Evolutionary conservation across 169 alveolate species (phyloP).

Genomic region (Plasmodium fragile): DNA sequence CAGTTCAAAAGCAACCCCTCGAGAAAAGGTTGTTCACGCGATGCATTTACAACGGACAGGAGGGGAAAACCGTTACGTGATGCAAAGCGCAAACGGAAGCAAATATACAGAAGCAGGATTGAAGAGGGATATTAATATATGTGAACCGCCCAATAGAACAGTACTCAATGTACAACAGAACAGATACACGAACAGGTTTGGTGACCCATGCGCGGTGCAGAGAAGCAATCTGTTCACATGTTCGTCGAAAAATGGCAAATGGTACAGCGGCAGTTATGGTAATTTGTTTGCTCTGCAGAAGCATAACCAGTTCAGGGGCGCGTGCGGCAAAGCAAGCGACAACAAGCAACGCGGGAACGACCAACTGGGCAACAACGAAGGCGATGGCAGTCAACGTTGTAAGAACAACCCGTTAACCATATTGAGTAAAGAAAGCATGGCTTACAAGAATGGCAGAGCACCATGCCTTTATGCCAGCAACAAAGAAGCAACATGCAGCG

Average conservation of each 20-base stretch:
- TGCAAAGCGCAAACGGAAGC: neutral
- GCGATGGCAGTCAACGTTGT: neutral
- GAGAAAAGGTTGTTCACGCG: neutral
- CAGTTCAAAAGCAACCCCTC: neutral
- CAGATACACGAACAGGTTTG: neutral
- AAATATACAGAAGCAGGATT: neutral
- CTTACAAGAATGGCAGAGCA: neutral
- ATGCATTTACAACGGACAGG: neutral
- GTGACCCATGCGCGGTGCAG: neutral
- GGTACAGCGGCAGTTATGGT: neutral
- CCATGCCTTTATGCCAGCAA: neutral
- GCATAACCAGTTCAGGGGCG: neutral
- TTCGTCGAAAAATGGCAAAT: neutral
- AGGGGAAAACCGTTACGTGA: slow-evolving; percentile 3
- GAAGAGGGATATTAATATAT: neutral
- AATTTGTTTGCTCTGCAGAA: neutral
- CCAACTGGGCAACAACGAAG: neutral
- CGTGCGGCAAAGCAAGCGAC: neutral
- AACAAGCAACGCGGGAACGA: neutral
- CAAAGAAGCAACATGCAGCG: neutral
- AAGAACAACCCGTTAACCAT: neutral
- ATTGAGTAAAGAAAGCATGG: neutral
- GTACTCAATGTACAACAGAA: neutral
- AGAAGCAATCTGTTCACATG: neutral
- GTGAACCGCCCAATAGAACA: neutral